Evolutionary conservation across 169 alveolate genomes (phyloP), one percentile per base, ranked within the genome.

Genomic region (Blepharisma undulans): DNA sequence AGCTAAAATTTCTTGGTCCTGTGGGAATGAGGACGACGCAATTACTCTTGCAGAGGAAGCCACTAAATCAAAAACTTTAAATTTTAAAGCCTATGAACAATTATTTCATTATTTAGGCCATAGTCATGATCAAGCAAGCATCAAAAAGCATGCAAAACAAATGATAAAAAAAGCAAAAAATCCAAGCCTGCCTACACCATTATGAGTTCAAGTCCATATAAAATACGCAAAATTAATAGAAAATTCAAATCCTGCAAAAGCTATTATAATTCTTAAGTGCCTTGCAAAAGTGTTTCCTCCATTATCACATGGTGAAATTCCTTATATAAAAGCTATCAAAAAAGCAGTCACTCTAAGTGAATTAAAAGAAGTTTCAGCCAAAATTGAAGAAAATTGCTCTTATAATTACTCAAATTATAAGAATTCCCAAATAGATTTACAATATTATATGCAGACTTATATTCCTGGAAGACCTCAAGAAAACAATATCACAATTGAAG

Each of bases 161-260:
- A 34, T 82, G 78, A 21, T 82, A 7, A 82, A 8, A 10, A 82
- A 30, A 60, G 7, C 33, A 0, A 34, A n/a, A 10, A 82, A 25
- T 74, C 80, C 80, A 14, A 18, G 19, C 22, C 5, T 33, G 7
- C 89, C 89, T 2, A n/a, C 36, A 14, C 76, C 33, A 7, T 1
- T 60, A 21, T 82, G 89, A 78, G 36, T 36, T 12, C n/a, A 32
- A 36, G 89, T 78, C 1, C 89, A 82, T 30, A 82, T 48, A 8
- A 6, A 18, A 21, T 82, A 82, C n/a, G 72, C 89, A 32, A 10
- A 36, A 10, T 30, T 82, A 34, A n/a, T n/a, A 25, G 12, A n/a
- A 72, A 82, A 82, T 8, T 7, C 5, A 6, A 12, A 82, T 34
- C 18, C 74, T n/a, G 61, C 33, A 3, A 82, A 82, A 36, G 72